phyloP scores from a whole-genome alignment of 108 stramenopile genomes.

The Aurantiochytrium sp. region DNA sequence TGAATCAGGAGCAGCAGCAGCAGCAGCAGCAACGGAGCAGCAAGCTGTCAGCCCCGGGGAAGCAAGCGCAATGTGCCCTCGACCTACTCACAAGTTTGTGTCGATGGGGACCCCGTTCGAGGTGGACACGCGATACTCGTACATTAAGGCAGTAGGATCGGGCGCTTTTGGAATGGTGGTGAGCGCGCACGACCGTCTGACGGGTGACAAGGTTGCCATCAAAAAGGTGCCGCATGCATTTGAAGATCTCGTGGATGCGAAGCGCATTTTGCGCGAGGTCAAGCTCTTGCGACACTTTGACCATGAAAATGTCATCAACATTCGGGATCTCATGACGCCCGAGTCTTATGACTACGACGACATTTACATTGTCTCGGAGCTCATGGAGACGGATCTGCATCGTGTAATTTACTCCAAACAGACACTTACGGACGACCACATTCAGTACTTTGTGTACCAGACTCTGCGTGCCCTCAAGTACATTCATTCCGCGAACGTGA shows the following conservation, averaged over 20 bases:
- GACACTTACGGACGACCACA: constrained; percentile 40
- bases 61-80: not conserved
- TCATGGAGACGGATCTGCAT: constrained; percentile 58
- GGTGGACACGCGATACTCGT: constrained; percentile 1
- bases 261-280: constrained; percentile 52
- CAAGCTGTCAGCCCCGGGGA: not conserved
- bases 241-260: constrained; percentile 51
- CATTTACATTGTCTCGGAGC: constrained; percentile 62
- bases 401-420: constrained; percentile 50
- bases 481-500: constrained; percentile 54
- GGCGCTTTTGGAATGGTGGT: not conserved
- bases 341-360: constrained; percentile 69
- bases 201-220: constrained; percentile 58
- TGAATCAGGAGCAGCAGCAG: no score
- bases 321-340: constrained; percentile 40
- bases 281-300: constrained; percentile 77
- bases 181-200: not conserved
- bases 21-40: not conserved
- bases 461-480: constrained; percentile 46
- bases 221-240: constrained; percentile 55
- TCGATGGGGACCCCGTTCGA: not conserved
- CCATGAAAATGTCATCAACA: constrained; percentile 79
- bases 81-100: not conserved
- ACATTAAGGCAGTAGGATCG: not conserved
- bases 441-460: constrained; percentile 59